phyloP scores from a whole-genome alignment of 2,329 filamentous ascomycete genomes.

The Xylariales sp. region DNA sequence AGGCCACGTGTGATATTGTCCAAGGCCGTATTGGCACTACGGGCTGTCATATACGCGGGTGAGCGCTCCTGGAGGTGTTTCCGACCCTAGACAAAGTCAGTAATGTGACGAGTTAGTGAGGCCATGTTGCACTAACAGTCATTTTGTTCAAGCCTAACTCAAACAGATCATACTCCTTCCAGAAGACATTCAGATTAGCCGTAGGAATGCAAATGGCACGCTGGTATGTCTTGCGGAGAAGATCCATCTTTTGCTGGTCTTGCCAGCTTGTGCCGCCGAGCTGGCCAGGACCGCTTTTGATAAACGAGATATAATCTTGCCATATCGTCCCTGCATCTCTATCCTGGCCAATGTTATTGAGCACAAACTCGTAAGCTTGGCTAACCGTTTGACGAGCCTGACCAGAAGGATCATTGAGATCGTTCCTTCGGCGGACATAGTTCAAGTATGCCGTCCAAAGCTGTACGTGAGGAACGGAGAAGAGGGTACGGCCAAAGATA shows the following conservation, averaged over 20 bases:
- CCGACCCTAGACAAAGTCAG: conserved; percentile 71
- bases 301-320: conserved; percentile 94
- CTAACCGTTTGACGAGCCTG: conserved; percentile 82
- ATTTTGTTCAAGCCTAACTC: conserved; percentile 94
- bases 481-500: conserved; percentile 83
- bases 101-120: conserved; percentile 28
- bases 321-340: conserved; percentile 90
- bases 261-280: conserved; percentile 92
- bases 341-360: conserved; percentile 90
- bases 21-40: conserved; percentile 88
- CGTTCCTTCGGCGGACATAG: conserved; percentile 92
- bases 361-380: conserved; percentile 91
- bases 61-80: conserved; percentile 96
- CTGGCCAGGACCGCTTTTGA: conserved; percentile 86
- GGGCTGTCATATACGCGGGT: conserved; percentile 93
- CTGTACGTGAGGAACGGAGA: conserved; percentile 82
- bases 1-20: conserved; percentile 86
- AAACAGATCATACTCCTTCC: conserved; percentile 98
- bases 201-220: conserved; percentile 89
- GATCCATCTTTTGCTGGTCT: conserved; percentile 97
- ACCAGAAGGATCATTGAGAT: conserved; percentile 83
- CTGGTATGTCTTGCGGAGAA: conserved; percentile 91
- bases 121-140: conserved; percentile 68
- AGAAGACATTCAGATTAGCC: conserved; percentile 82
- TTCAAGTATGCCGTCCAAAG: conserved; percentile 95